Conservation (phyloP, 768 basidiomycete genomes). For the Holtermanniella nyarrowii region DNA sequence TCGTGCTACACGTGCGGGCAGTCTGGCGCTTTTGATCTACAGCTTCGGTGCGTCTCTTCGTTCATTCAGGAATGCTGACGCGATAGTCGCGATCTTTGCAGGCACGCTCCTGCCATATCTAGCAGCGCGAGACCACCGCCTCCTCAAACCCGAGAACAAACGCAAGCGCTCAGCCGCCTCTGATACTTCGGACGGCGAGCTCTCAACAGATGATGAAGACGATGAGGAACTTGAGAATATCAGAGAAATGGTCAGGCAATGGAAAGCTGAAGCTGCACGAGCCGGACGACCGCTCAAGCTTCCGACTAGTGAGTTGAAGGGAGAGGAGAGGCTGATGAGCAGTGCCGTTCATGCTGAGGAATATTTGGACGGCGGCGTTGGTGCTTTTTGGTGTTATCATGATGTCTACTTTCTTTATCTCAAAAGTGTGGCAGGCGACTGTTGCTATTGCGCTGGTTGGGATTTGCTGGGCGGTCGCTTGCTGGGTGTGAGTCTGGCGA, state of each 20-base stretch:
- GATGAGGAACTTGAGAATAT: constrained; percentile 65
- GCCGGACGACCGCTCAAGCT: constrained; percentile 64
- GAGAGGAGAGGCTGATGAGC: neutral
- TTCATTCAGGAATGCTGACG: constrained; percentile 9
- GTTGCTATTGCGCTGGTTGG: constrained; percentile 66
- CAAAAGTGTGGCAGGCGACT: constrained; percentile 58
- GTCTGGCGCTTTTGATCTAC: constrained; percentile 79
- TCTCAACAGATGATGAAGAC: constrained; percentile 51
- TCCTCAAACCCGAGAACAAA: constrained; percentile 51
- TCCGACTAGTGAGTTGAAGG: constrained; percentile 50
- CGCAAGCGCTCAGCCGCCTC: constrained; percentile 1
- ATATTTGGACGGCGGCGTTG: constrained; percentile 86
- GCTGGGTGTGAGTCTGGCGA: constrained; percentile 56
- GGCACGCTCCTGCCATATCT: constrained; percentile 73
- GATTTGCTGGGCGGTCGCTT: constrained; percentile 94
- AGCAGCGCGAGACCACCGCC: constrained; percentile 65
- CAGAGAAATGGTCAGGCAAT: constrained; percentile 59
- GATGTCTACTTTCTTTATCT: constrained; percentile 73
- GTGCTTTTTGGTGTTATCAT: constrained; percentile 68
- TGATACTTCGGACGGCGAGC: constrained; percentile 44
- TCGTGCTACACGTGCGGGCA: constrained; percentile 71
- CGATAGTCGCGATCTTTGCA: constrained; percentile 68
- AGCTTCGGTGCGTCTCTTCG: constrained; percentile 57
- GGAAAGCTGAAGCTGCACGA: constrained; percentile 74
- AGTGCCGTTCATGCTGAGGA: constrained; percentile 78